Conservation (phyloP, 176 grass and related monocot genomes). For the Carex pumila region DNA sequence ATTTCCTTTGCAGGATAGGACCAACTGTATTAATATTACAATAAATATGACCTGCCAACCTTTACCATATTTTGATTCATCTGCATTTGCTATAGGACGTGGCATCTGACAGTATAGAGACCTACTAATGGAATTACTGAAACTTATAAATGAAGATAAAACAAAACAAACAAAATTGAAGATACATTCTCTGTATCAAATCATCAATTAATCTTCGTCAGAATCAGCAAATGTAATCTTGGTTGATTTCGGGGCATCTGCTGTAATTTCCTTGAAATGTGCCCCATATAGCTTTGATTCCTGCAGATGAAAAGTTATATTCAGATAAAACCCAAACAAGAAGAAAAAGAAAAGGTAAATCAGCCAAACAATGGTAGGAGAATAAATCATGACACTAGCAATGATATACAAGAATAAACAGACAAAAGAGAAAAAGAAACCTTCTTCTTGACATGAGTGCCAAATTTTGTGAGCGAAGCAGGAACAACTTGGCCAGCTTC, state of each 20-base stretch:
- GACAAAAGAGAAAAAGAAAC: constrained; percentile 29
- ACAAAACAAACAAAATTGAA: background rate
- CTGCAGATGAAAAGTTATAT: constrained; percentile 25
- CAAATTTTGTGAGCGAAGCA: constrained; percentile 74
- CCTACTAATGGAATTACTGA: background rate
- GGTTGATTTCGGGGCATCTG: constrained; percentile 87
- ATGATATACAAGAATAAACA: background rate
- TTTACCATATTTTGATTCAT: background rate
- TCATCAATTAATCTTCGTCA: constrained; percentile 54
- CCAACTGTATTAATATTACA: background rate
- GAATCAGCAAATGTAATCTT: constrained; percentile 86
- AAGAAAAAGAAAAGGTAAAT: constrained; percentile 6
- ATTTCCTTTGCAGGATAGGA: background rate
- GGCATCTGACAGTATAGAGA: background rate
- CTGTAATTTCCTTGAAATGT: constrained; percentile 84
- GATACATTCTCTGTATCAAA: background rate
- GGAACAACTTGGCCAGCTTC: constrained; percentile 92
- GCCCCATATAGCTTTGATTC: constrained; percentile 92
- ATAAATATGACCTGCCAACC: background rate
- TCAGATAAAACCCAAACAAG: background rate
- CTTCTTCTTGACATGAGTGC: constrained; percentile 99
- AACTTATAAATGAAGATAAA: background rate
- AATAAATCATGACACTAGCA: background rate
- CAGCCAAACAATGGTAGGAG: background rate
- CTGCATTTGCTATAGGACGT: background rate